Evolutionary conservation across 495 filamentous ascomycete genomes (phyloP), one percentile per base, ranked within the genome.

Genomic region (Aspergillus baeticus): DNA sequence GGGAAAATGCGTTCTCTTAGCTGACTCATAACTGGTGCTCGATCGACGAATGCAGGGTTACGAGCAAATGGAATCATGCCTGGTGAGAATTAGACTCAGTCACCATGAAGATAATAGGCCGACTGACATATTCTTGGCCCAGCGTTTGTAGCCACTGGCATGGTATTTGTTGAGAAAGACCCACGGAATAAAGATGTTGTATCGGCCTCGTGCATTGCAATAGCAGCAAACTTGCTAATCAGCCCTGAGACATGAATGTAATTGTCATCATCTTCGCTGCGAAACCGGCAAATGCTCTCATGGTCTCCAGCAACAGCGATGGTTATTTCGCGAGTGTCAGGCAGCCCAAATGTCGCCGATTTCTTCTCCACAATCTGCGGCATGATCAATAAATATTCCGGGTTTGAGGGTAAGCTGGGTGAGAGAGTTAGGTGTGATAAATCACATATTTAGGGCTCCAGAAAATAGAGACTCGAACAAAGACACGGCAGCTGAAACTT

Each of bases 211-310:
- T 48, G 33, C 41, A 46, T 61, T 2, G 46, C 54, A 43, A 50
- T 41, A 21, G 29, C 18, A 17, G 43, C 58, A 51, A 61, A 49
- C 26, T 39, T 49, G 15, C 23, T 39, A 33, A 59, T 54, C 1
- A 59, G 44, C 0, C 29, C 35, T 10, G 59, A 57, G 3, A 70
- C 62, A 44, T 62, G 62, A 31, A 57, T 50, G 21, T 68, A 72
- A n/a, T 58, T 55, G 14, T 63, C 56, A 35, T 65, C 65, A 0
- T 63, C 54, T 13, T 57, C 61, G 34, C 57, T 57, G 1, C 26
- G 11, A 39, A 62, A 70, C 21, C 65, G 64, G 54, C 68, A 70
- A 10, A 70, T 65, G 29, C 55, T 54, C 13, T 59, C 59, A 53
- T 70, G 68, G 34, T 70, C 48, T 26, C 59, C 60, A 15, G 61